A percentile compares a stretch with the other conserved stretches of the same genome.
Conservation (phyloP, 306 rosid species). For the Vigna angularis region DNA sequence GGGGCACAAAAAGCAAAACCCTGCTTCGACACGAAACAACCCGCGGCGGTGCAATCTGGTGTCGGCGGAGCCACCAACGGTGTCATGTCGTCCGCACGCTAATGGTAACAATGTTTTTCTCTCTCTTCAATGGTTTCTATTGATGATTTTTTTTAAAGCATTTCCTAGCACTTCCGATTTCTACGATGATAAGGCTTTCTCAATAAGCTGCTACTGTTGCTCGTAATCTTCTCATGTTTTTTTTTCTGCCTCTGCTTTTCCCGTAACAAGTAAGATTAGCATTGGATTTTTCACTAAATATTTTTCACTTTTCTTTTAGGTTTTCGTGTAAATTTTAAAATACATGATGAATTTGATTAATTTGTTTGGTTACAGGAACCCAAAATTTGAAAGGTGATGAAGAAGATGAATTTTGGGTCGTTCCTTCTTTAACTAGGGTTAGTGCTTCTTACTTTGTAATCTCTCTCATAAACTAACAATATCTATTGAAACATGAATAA, state of each 20-base stretch:
- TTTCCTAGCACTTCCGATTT: too few relatives aligned
- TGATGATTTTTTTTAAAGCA: too few relatives aligned
- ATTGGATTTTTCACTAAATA: neutral
- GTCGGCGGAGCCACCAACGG: too few relatives aligned
- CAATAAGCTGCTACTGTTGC: too few relatives aligned
- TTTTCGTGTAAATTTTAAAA: neutral
- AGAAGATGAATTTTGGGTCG: conserved; percentile 34
- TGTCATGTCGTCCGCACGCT: too few relatives aligned
- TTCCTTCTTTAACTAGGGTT: conserved; percentile 47
- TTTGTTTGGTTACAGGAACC: conserved; percentile 39
- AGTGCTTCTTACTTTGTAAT: conserved; percentile 8
- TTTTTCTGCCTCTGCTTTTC: neutral
- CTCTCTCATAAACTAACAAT: neutral
- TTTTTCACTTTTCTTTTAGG: neutral
- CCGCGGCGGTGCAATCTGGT: too few relatives aligned
- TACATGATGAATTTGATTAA: neutral
- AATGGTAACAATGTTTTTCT: too few relatives aligned
- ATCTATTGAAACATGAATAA: neutral
- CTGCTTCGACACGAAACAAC: too few relatives aligned
- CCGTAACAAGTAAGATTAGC: conserved; percentile 48
- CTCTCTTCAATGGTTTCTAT: too few relatives aligned
- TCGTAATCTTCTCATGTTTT: too few relatives aligned
- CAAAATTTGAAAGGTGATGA: conserved; percentile 27
- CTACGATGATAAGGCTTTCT: too few relatives aligned
- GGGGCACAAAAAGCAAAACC: too few relatives aligned